These are phyloP conservation scores for Colletotrichum tabaci DNA, from an alignment of 2,329 filamentous ascomycete genomes.

Conservation along the genomic window DNA sequence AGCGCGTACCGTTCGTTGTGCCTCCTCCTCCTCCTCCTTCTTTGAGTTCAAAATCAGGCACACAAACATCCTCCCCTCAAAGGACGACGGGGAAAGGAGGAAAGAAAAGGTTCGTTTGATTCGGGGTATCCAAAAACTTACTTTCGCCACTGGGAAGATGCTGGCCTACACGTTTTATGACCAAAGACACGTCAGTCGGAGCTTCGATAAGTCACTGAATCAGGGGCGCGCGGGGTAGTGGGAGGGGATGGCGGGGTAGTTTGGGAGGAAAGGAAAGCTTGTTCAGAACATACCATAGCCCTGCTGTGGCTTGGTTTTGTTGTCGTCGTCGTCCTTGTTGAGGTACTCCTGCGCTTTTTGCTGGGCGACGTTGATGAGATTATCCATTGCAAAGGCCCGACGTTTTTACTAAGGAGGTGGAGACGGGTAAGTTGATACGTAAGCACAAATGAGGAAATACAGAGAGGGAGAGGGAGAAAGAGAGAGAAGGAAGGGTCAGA, in stretches of 20 bases:
- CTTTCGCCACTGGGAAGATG: constrained; percentile 46
- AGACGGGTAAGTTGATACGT: not conserved
- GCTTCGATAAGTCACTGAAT: constrained; percentile 4
- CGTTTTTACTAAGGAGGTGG: not conserved
- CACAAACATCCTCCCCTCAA: not conserved
- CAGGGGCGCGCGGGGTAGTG: constrained; percentile 25
- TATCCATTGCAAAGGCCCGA: constrained; percentile 52
- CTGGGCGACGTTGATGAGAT: constrained; percentile 49
- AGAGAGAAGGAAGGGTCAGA: not conserved
- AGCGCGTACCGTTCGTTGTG: not conserved
- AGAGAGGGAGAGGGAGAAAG: not conserved
- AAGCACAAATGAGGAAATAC: not conserved
- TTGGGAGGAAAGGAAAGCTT: constrained; percentile 2
- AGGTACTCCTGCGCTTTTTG: constrained; percentile 55
- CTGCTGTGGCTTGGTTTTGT: constrained; percentile 46
- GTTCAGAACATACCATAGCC: constrained; percentile 23
- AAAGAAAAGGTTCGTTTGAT: not conserved
- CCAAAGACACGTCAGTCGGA: constrained; percentile 15
- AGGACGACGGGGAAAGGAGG: not conserved
- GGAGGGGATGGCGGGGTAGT: constrained; percentile 38
- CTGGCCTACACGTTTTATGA: constrained; percentile 17
- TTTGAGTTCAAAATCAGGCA: not conserved
- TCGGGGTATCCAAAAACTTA: constrained; percentile 43
- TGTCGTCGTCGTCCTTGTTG: constrained; percentile 47
- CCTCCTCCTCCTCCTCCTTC: not conserved